Base-by-base conservation (phyloP, 169 alveolate species). In the Neospora caninum region DNA sequence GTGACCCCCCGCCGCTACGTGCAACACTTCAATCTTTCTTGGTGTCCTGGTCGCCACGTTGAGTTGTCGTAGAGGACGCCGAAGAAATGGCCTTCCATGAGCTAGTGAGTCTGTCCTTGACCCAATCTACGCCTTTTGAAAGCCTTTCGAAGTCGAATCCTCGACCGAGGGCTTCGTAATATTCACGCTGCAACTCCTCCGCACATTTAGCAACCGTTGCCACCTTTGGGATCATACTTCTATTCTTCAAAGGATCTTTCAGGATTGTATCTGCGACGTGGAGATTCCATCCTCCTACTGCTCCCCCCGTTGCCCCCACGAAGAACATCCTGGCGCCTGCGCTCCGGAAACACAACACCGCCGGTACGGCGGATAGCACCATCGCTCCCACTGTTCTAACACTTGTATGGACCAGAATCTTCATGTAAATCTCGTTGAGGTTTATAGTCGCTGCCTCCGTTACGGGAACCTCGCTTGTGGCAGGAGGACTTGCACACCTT, bases 331-430 rank as follows among this genome's bases (percentile, higher is more conserved):
- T 31, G 22, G 36, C 58, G 70, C 69, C 54, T 20, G 89, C 25
- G 34, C 89, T 29, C 67, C 67, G 34, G 89, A 82, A 41, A 42
- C 34, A 36, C 9, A 82, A 41, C 41, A 82, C 13, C 29, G 89
- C 89, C 54, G 89, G 89, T 31, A 82, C 89, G 25, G 67, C 89
- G 29, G 89, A 41, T 39, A 82, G 49, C 31, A 42, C 89, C 70
- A 82, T 41, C n/a, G 89, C 89, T 39, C 89, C 89, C 9, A 42
- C 70, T 29, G 67, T 43, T 36, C 89, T 64, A 20, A 82, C 22
- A 82, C 89, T 38, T 25, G 58, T 22, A 22, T 36, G 38, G 36
- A 82, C 27, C 29, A 82, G 36, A 10, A 82, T 6, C 36, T 36
- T 25, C 41, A 49, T 6, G 67, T 82, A 82, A 31, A 82, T 41